These are phyloP conservation scores for Yamadazyma epiphylla DNA, from an alignment of 1,139 yeast species.

Conservation along the genomic window DNA sequence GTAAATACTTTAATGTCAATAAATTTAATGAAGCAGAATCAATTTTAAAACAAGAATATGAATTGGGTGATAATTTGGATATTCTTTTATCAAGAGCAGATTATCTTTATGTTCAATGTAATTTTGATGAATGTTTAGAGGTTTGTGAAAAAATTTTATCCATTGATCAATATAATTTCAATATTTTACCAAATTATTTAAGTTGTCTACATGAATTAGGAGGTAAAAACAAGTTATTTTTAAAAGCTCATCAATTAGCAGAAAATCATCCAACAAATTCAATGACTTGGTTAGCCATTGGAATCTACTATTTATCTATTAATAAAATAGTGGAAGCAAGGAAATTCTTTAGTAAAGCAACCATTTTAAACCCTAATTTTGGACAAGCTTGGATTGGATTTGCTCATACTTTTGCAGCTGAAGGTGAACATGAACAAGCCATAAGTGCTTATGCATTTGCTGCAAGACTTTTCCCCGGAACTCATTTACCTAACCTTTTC, in stretches of 20 bases:
- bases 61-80: constrained; percentile 65
- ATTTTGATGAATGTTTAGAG: constrained; percentile 70
- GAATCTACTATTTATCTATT: constrained; percentile 79
- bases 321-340: constrained; percentile 79
- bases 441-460: constrained; percentile 97
- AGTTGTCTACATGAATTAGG: constrained; percentile 86
- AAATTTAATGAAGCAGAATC: constrained; percentile 65
- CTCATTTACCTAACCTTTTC: constrained; percentile 85
- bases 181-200: constrained; percentile 74
- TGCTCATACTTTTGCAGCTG: constrained; percentile 96
- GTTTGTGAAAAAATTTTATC: constrained; percentile 65
- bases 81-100: constrained; percentile 71
- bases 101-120: constrained; percentile 69
- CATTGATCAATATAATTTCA: constrained; percentile 67
- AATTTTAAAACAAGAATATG: constrained; percentile 67
- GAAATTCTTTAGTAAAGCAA: constrained; percentile 83
- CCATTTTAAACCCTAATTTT: constrained; percentile 82
- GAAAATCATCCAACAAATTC: constrained; percentile 81
- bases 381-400: constrained; percentile 98
- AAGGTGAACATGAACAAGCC: constrained; percentile 98
- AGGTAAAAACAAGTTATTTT: constrained; percentile 74
- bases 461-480: constrained; percentile 88
- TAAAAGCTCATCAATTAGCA: constrained; percentile 81
- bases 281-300: constrained; percentile 90
- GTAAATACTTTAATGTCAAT: constrained; percentile 64